phyloP scores from a whole-genome alignment of 225 moss, liverwort and hornwort genomes.

The Marchantia polymorpha region DNA sequence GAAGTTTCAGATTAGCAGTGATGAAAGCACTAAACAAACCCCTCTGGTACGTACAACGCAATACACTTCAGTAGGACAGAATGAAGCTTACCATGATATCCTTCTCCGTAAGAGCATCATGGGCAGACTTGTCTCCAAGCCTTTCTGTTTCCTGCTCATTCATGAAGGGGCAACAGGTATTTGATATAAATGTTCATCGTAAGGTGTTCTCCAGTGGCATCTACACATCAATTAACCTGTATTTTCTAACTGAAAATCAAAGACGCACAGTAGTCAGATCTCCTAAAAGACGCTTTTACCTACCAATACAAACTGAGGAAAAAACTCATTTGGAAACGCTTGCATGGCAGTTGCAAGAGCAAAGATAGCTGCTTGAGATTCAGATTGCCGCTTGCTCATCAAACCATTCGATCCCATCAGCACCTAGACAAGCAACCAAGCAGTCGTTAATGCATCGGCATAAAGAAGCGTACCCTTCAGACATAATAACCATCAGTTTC shows the following conservation, averaged over 20 bases:
- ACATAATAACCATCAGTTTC: no score
- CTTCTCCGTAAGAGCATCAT: slow-evolving; percentile 65
- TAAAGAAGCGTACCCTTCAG: no score
- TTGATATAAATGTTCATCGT: slow-evolving; percentile 5
- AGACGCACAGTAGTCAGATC: no score
- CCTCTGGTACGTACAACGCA: no score
- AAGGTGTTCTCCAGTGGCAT: neutral
- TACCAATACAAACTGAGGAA: slow-evolving; percentile 76
- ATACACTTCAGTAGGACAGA: neutral
- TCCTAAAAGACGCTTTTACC: slow-evolving; percentile 3
- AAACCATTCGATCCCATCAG: slow-evolving; percentile 77
- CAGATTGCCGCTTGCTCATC: slow-evolving; percentile 56
- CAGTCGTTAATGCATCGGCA: neutral
- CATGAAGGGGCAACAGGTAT: neutral
- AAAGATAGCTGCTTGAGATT: slow-evolving; percentile 72
- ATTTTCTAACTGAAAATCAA: no score
- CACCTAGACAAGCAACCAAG: slow-evolving; percentile 42
- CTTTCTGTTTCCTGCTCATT: slow-evolving; percentile 61
- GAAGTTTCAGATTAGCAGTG: no score
- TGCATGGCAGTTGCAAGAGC: slow-evolving; percentile 83
- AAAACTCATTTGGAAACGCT: slow-evolving; percentile 70
- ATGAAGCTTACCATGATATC: slow-evolving; percentile 68
- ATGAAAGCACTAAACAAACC: no score
- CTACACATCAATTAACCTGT: neutral
- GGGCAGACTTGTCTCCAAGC: slow-evolving; percentile 67